These are phyloP conservation scores for Cotoneaster glaucophyllus DNA, from an alignment of 306 rosid genomes.

Conservation along the genomic window DNA sequence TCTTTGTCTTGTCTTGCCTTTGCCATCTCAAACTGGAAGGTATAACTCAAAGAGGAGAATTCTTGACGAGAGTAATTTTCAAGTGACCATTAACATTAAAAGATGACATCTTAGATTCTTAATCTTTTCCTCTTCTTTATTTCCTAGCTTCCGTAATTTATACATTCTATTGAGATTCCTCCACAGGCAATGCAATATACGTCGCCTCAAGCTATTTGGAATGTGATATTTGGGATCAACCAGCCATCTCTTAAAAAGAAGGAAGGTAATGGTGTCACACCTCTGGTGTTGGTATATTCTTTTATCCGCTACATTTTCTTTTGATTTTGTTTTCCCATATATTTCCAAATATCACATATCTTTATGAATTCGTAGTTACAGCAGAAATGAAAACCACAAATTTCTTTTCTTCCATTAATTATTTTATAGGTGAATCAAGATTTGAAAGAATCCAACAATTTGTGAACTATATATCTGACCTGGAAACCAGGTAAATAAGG, in stretches of 20 bases:
- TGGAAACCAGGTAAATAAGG: conserved; percentile 60
- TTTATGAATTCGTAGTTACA: conserved; percentile 6
- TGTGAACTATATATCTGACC: conserved; percentile 74
- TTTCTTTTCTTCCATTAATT: conserved; percentile 18
- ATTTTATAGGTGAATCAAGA: conserved; percentile 45
- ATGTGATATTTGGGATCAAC: conserved; percentile 59
- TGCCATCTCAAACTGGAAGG: conserved; percentile 83
- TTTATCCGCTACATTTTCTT: conserved; percentile 9
- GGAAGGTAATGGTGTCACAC: conserved; percentile 39
- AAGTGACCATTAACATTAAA: neutral
- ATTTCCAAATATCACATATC: neutral
- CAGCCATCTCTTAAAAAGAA: conserved; percentile 58
- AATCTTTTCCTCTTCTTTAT: neutral
- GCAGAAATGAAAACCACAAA: conserved; percentile 10
- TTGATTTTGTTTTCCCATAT: conserved; percentile 6
- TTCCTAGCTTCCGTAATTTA: neutral
- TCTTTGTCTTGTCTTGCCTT: conserved; percentile 79
- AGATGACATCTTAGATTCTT: neutral
- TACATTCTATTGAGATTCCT: conserved; percentile 3
- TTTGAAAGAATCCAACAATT: conserved; percentile 69
- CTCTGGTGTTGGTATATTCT: conserved; percentile 8
- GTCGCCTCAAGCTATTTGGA: conserved; percentile 92
- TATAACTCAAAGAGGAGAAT: conserved; percentile 21
- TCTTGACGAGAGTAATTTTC: neutral
- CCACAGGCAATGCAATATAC: conserved; percentile 90